Evolutionary conservation across 2,329 filamentous ascomycete species (phyloP), one percentile per base, ranked within the genome.

Genomic region (Exserohilum rostratum): DNA sequence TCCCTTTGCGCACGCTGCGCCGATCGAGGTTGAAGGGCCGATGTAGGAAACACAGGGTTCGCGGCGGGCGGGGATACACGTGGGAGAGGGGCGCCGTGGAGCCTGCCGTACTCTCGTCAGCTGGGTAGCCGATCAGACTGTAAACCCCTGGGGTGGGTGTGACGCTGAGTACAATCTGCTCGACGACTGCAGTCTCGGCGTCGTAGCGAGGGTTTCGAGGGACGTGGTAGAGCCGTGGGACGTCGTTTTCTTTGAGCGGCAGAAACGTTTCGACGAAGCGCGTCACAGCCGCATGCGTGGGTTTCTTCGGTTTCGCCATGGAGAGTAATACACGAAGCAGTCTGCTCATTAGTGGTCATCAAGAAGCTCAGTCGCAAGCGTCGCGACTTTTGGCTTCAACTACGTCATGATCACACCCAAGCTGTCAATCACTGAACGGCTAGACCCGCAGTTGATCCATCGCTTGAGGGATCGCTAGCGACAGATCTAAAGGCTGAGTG

Each of bases 11-110:
- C 27, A 74, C 59, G 25, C 61, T 62, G 15, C 62, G 60, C 12
- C 69, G 63, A 37, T 71, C 66, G 35, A 75, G 69, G 3, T 56
- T 57, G 54, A 69, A 73, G 5, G 71, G 72, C 11, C 69, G 65
- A 30, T 75, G 70, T 10, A 75, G 65, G 49, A 72, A 73, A 55
- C 66, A 71, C 44, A 73, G 42, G 12, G 70, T 72, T 44, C 66
- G 59, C 25, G 65, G 69, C 6, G 57, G 58, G 18, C 64, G 65
- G 15, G 50, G 33, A 6, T 46, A 38, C 12, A 39, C 22, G 12
- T 40, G 30, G 4, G 58, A 31, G 18, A 25, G 25, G 6, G 38
- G 38, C 17, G 40, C 40, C 18, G 40, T 50, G 17, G 40, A 29
- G 30, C 50, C 51, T 20, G 45, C 33, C 6, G 25, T 35, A 13